These are phyloP conservation scores for Lasiosphaeria hispida DNA, from an alignment of 495 filamentous ascomycete species.

Conservation along the genomic window DNA sequence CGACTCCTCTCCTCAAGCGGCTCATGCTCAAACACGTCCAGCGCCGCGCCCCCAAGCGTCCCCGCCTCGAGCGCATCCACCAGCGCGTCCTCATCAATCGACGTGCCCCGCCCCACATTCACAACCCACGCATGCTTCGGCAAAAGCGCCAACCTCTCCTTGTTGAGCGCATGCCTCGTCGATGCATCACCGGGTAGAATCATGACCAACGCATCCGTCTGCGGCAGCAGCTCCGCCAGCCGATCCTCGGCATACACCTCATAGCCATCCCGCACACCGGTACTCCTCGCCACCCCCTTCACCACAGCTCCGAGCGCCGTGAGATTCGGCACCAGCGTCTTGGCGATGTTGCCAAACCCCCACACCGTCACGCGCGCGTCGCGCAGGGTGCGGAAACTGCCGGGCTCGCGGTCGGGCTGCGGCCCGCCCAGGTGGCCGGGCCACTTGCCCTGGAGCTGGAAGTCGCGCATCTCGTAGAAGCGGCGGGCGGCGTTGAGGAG, in stretches of 20 bases:
- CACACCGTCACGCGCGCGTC: constrained; percentile 58
- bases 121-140: constrained; percentile 77
- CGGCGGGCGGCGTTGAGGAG: constrained; percentile 49
- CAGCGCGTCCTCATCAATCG: constrained; percentile 76
- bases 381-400: constrained; percentile 52
- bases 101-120: constrained; percentile 77
- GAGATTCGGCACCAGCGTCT: constrained; percentile 70
- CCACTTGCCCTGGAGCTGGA: constrained; percentile 51
- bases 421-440: constrained; percentile 56
- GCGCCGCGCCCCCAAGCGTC: constrained; percentile 62
- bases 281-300: constrained; percentile 46
- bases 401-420: constrained; percentile 47
- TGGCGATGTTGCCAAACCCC: constrained; percentile 83
- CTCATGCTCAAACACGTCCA: constrained; percentile 82
- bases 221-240: constrained; percentile 57
- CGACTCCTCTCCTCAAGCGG: constrained; percentile 47
- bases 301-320: constrained; percentile 52
- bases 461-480: constrained; percentile 60
- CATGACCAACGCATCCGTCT: constrained; percentile 72
- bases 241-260: constrained; percentile 49
- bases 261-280: constrained; percentile 58
- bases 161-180: constrained; percentile 70
- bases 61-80: constrained; percentile 68
- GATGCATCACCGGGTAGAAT: constrained; percentile 66
- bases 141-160: constrained; percentile 64